A percentile compares a stretch with the other conserved stretches of the same genome.
Conservation (phyloP, 2,329 filamentous ascomycete genomes). For the Teratosphaeria pseudoeucalypti region DNA sequence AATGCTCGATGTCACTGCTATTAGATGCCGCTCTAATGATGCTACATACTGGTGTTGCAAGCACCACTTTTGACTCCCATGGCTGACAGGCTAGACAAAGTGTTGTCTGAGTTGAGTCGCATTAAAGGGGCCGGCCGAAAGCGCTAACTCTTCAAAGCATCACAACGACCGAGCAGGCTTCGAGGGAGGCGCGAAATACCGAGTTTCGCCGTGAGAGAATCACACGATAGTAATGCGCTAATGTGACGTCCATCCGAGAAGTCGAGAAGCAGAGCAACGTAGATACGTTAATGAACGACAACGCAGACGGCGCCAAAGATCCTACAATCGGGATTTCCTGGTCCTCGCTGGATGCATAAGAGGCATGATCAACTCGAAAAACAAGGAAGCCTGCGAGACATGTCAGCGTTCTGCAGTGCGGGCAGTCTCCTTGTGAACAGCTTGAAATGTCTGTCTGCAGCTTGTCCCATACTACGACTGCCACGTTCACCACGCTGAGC, state of each 20-base stretch:
- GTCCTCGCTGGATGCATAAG: neutral
- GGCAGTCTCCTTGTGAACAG: neutral
- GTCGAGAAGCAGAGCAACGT: neutral
- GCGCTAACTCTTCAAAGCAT: neutral
- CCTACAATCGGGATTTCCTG: neutral
- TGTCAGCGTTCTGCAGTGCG: neutral
- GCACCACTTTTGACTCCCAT: neutral
- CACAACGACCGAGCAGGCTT: neutral
- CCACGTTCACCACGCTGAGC: neutral
- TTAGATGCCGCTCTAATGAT: neutral
- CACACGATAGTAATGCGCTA: neutral
- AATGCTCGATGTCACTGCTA: neutral
- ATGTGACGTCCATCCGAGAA: neutral
- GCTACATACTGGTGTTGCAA: neutral
- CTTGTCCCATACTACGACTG: neutral
- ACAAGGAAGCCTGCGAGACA: neutral
- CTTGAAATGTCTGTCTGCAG: neutral
- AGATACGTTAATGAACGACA: neutral
- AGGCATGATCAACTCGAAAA: neutral
- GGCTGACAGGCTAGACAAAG: neutral
- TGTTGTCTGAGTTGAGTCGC: neutral
- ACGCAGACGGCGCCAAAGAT: neutral
- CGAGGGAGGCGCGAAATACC: neutral
- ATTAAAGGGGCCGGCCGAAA: neutral
- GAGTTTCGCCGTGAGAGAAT: neutral